Conservation (phyloP, 306 rosid species). For the Acacia crassicarpa region DNA sequence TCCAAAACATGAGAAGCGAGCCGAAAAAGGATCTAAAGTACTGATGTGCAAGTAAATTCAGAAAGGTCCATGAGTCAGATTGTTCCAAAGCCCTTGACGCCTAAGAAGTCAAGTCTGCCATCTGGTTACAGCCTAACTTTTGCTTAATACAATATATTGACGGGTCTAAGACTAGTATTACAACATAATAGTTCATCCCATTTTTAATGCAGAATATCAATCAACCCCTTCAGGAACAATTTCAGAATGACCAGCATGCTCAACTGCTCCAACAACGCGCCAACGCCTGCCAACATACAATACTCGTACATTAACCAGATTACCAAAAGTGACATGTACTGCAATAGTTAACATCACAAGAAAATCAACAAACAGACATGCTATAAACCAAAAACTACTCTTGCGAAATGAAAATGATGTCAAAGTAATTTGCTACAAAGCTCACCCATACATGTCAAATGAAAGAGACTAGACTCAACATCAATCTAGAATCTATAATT, state of each 20-base stretch:
- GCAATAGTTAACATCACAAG: not conserved
- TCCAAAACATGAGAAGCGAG: no score
- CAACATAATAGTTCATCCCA: not conserved
- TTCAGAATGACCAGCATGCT: conserved; percentile 3
- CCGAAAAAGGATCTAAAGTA: not conserved
- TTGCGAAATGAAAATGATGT: not conserved
- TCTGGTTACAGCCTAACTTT: not conserved
- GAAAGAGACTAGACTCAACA: not conserved
- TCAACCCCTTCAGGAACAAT: not conserved
- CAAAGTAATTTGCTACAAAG: not conserved
- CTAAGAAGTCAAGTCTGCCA: not conserved
- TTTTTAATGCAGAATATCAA: not conserved
- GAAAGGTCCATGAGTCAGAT: not conserved
- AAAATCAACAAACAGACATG: not conserved
- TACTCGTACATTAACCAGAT: not conserved
- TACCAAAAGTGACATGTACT: not conserved
- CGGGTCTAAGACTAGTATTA: not conserved
- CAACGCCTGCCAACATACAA: conserved; percentile 9
- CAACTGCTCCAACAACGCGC: not conserved
- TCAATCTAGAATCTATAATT: not conserved
- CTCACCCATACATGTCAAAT: not conserved
- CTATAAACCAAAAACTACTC: not conserved
- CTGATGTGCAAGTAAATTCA: not conserved
- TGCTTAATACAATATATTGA: not conserved
- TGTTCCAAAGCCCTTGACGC: not conserved